phyloP scores from a whole-genome alignment of 805 yeast species.

The Lipomyces chichibuensis region DNA sequence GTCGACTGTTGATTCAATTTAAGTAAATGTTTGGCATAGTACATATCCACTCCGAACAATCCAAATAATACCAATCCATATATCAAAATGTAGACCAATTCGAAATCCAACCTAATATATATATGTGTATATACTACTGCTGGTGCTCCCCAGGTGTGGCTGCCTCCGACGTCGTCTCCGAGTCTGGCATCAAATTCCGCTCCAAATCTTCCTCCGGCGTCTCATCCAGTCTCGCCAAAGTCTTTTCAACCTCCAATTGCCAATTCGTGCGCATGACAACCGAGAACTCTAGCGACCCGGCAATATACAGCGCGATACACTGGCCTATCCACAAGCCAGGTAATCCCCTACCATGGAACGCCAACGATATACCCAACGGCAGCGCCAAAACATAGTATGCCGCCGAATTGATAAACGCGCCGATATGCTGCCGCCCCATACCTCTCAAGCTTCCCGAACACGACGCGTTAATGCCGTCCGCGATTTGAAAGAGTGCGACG shows the following conservation, averaged over 20 bases:
- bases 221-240: slow-evolving; percentile 33
- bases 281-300: slow-evolving; percentile 34
- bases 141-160: too few species aligned
- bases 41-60: neutral
- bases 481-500: slow-evolving; percentile 65
- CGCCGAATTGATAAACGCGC: slow-evolving; percentile 69
- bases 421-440: slow-evolving; percentile 73
- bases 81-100: neutral
- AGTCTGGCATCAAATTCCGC: neutral
- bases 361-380: slow-evolving; percentile 65
- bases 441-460: slow-evolving; percentile 76
- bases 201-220: slow-evolving; percentile 17
- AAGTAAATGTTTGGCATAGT: neutral
- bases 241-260: slow-evolving; percentile 35
- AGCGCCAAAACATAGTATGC: slow-evolving; percentile 72
- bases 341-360: slow-evolving; percentile 55
- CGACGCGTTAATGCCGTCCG: slow-evolving; percentile 71
- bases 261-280: slow-evolving; percentile 36
- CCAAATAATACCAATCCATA: neutral
- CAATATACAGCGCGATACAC: slow-evolving; percentile 49
- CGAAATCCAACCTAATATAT: neutral
- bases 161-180: neutral
- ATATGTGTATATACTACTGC: neutral
- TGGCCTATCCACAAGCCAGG: slow-evolving; percentile 74
- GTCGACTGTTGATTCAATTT: neutral